Conservation (phyloP, 257 asterid species). For the Cruciata laevipes region DNA sequence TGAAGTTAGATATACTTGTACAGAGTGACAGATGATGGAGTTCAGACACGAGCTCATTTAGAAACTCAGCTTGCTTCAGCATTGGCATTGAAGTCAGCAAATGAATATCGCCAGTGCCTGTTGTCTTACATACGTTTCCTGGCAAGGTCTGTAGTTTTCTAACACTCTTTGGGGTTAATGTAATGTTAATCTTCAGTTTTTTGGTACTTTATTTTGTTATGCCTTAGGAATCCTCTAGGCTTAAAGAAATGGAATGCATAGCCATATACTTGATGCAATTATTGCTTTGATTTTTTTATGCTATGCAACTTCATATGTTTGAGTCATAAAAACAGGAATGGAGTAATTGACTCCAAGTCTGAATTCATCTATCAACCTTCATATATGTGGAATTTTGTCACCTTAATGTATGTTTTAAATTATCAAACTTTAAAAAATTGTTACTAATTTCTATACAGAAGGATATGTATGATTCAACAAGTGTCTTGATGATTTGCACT, state of each 20-base stretch:
- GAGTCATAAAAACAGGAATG: neutral
- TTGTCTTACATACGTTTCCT: slow-evolving; percentile 73
- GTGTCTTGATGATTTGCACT: neutral
- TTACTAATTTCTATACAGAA: neutral
- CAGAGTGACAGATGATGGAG: slow-evolving; percentile 90
- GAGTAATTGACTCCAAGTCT: slow-evolving; percentile 3
- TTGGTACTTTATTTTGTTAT: neutral
- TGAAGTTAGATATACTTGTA: slow-evolving; percentile 22
- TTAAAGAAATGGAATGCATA: neutral
- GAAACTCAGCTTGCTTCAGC: slow-evolving; percentile 94
- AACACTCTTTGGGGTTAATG: neutral
- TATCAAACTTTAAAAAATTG: neutral
- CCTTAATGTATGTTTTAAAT: neutral
- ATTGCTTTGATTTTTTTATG: neutral
- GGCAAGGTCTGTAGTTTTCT: slow-evolving; percentile 56
- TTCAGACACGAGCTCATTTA: slow-evolving; percentile 95
- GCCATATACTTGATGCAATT: neutral
- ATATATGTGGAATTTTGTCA: no score
- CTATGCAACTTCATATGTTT: neutral
- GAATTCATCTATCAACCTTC: neutral
- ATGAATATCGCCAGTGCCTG: slow-evolving; percentile 91
- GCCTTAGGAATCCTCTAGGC: slow-evolving; percentile 3
- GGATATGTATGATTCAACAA: neutral
- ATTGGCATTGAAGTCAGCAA: slow-evolving; percentile 76
- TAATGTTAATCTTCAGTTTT: neutral